phyloP scores from a whole-genome alignment of 768 basidiomycete genomes.

The Amanita polypyramis region DNA sequence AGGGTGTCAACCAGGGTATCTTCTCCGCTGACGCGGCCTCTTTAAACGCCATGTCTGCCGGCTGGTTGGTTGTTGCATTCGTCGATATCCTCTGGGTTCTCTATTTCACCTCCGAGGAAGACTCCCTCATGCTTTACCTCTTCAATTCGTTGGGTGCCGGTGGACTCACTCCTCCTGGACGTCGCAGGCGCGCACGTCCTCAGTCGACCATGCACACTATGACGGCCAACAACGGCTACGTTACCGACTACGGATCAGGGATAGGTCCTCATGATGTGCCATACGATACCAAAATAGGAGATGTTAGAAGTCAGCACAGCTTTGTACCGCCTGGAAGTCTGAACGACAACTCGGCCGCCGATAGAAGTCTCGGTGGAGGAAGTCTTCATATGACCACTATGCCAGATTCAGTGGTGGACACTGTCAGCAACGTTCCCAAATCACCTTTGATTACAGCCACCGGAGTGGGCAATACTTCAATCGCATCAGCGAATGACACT shows the following conservation, averaged over 20 bases:
- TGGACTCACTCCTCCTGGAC: slow-evolving; percentile 71
- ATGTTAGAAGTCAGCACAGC: slow-evolving; percentile 42
- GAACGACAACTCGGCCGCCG: slow-evolving; percentile 25
- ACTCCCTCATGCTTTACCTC: slow-evolving; percentile 72
- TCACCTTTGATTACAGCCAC: slow-evolving; percentile 66
- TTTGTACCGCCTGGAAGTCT: slow-evolving; percentile 34
- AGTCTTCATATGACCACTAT: slow-evolving; percentile 34
- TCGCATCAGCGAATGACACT: slow-evolving; percentile 16
- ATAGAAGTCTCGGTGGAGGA: slow-evolving; percentile 29
- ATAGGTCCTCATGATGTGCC: slow-evolving; percentile 48
- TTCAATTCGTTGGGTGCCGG: slow-evolving; percentile 87
- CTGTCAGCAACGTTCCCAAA: slow-evolving; percentile 34
- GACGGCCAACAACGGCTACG: slow-evolving; percentile 51
- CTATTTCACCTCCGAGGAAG: slow-evolving; percentile 95
- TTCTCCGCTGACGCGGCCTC: slow-evolving; percentile 36
- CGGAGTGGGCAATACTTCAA: slow-evolving; percentile 40
- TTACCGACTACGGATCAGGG: slow-evolving; percentile 51
- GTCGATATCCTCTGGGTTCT: slow-evolving; percentile 94
- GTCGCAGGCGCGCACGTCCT: slow-evolving; percentile 65
- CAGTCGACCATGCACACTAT: slow-evolving; percentile 53
- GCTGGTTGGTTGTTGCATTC: slow-evolving; percentile 87
- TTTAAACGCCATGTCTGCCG: slow-evolving; percentile 78
- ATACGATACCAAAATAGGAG: slow-evolving; percentile 57
- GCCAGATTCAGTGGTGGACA: slow-evolving; percentile 30
- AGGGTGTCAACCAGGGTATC: slow-evolving; percentile 59